Base-by-base conservation (phyloP, 2,329 filamentous ascomycete genomes). In the Alternaria novae-zelandiae region DNA sequence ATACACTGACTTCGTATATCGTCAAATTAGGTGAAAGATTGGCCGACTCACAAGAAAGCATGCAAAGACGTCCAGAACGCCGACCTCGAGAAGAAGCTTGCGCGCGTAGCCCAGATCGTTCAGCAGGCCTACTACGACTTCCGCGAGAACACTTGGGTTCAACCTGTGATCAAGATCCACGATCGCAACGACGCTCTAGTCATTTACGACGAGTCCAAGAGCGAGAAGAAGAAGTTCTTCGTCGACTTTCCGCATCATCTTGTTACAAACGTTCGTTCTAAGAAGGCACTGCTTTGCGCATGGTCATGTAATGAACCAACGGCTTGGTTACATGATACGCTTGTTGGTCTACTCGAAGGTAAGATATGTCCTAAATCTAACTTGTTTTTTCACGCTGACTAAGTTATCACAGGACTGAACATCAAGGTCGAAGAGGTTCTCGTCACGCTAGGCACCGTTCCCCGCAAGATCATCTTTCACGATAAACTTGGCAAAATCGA, bases 81-180 rank as follows among this genome's bases (percentile, higher is more conserved):
- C 1, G 7, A 36, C 10, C 21, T 67, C 2, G 55, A 51, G 17
- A 55, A 46, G 5, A 21, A 25, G 4, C 65, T 67, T 1, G 13
- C 15, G 6, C 59, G 53, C 2, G 36, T 54, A 7, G 51, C 62
- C 23, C 44, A 44, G 12, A 44, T 67, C 10, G 13, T 45, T n/a
- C 54, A 56, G 1, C 21, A 54, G 6, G 62, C 53, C 6, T 67
- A 60, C n/a, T 46, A 62, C 36, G 12, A 25, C 11, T 65, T 67
- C 32, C 54, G 57, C n/a, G 25, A 63, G 12, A 60, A 50, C 20
- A 67, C 59, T 4, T 63, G 59, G 65, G 26, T 8, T 6, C 7
- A 1, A 6, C 7, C 36, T 13, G 12, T 62, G 0, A 6, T 15
- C 4, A 56, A 41, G 2, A 11, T 63, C 11, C 8, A 51, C 2